These are phyloP conservation scores for Hypoxylon trugodes DNA, from an alignment of 495 filamentous ascomycete species.

Conservation along the genomic window DNA sequence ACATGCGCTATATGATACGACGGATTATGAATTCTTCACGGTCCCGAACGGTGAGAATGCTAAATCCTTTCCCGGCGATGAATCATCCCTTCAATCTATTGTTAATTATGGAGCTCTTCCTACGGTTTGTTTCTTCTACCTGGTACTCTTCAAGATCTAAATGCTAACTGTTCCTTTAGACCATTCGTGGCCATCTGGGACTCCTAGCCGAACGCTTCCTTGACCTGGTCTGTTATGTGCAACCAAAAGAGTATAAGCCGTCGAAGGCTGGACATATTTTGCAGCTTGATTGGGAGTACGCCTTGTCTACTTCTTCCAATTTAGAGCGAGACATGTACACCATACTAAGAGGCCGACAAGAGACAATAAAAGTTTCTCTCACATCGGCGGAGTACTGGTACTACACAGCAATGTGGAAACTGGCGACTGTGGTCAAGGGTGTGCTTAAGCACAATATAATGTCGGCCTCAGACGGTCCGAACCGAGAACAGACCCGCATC, in stretches of 20 bases:
- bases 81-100: constrained; percentile 49
- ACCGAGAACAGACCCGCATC: constrained; percentile 1
- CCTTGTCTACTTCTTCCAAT: constrained; percentile 34
- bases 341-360: background rate
- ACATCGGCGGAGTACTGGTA: constrained; percentile 37
- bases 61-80: background rate
- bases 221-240: constrained; percentile 52
- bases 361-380: background rate
- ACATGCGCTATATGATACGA: constrained; percentile 49
- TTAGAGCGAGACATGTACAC: constrained; percentile 46
- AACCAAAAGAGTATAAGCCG: constrained; percentile 54
- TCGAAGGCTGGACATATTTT: constrained; percentile 43
- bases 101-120: constrained; percentile 54
- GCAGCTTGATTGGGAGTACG: constrained; percentile 49
- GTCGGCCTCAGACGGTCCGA: background rate
- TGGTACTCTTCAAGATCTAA: background rate
- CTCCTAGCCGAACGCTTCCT: constrained; percentile 54
- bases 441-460: constrained; percentile 6
- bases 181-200: constrained; percentile 50
- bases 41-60: constrained; percentile 50
- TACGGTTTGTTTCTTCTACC: constrained; percentile 47
- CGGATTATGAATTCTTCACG: constrained; percentile 55
- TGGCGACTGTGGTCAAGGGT: constrained; percentile 36
- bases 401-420: constrained; percentile 19
- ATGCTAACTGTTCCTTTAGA: constrained; percentile 39